These are phyloP conservation scores for Leishmania tarentolae DNA, from an alignment of 208 protist genomes.

Conservation along the genomic window DNA sequence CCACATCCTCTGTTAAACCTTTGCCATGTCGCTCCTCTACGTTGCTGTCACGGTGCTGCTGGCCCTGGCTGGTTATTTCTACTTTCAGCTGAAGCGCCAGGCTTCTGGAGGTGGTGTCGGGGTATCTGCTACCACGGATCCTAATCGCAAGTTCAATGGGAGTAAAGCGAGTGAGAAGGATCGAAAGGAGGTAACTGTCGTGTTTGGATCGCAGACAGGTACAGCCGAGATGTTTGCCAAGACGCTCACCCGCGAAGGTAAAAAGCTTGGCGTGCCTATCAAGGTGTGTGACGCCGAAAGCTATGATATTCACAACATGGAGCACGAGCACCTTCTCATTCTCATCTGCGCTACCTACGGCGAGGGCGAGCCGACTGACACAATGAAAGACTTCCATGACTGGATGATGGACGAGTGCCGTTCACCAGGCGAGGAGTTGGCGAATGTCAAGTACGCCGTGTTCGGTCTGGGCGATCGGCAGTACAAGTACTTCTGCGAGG, in stretches of 20 bases:
- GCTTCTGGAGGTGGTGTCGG: not conserved
- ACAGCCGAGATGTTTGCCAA: constrained; percentile 92
- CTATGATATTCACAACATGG: constrained; percentile 63
- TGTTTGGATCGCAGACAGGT: constrained; percentile 90
- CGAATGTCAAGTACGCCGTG: constrained; percentile 82
- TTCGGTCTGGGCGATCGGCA: constrained; percentile 91
- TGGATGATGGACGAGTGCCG: constrained; percentile 80
- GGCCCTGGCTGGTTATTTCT: constrained; percentile 52
- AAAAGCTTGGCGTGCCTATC: constrained; percentile 67
- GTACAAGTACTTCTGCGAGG: constrained; percentile 91
- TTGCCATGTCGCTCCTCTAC: constrained; percentile 30
- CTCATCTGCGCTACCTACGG: constrained; percentile 90
- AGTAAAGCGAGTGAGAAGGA: not conserved
- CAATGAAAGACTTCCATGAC: constrained; percentile 88
- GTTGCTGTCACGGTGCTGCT: constrained; percentile 46
- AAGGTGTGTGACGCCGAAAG: constrained; percentile 65
- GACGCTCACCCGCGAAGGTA: constrained; percentile 73
- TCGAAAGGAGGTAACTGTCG: constrained; percentile 62
- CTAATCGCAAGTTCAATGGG: not conserved
- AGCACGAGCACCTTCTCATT: constrained; percentile 71
- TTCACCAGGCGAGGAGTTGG: constrained; percentile 59
- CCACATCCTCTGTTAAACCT: not conserved
- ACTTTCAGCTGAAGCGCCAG: constrained; percentile 40
- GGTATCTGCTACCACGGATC: not conserved
- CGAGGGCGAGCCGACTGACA: constrained; percentile 92